Evolutionary conservation across 2,329 filamentous ascomycete species (phyloP), one percentile per base, ranked within the genome.

Genomic region (Simplicillium aogashimaense): DNA sequence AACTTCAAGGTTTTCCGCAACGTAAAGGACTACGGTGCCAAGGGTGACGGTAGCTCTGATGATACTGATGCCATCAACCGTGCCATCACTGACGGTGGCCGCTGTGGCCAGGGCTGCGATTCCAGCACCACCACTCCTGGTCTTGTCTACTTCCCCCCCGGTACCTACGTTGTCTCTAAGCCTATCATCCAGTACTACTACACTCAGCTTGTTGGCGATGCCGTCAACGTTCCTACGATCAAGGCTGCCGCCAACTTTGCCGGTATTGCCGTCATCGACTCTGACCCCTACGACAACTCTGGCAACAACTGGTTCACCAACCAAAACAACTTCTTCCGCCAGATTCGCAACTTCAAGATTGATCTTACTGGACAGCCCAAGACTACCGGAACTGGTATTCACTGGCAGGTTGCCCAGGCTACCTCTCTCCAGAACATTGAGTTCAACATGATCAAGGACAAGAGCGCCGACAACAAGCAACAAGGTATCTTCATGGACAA

Each of bases 131-230:
- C 76, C n/a, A 78, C 79, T 1, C 90, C 90, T 1, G 90, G 86
- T 18, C 67, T 97, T 12, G 78, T 97, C 39, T 97, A 94, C 69
- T 94, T 97, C 68, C 89, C 88, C 31, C 70, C 86, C 10, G 89
- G 90, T 48, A 94, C 80, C 42, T 97, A 95, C 56, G 55, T 84
- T 14, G 81, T 97, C 51, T 86, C 79, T 56, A 74, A 70, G 53
- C 86, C 90, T 16, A 77, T 97, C 49, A 64, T 88, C 38, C 83
- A 88, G 58, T 83, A 82, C 61, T 97, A 97, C 71, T 95, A 95
- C 68, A 94, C 89, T 9, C 88, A 95, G 59, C 77, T 97, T 45
- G 71, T 95, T 29, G 90, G 90, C 42, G 88, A 97, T 65, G 79
- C 82, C 37, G 56, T 76, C 52, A 69, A 74, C 46, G 61, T 81